A percentile compares a stretch with the other conserved stretches of the same genome.
Evolutionary conservation across 345 rosid species (phyloP).

Genomic region (Salix caprea): DNA sequence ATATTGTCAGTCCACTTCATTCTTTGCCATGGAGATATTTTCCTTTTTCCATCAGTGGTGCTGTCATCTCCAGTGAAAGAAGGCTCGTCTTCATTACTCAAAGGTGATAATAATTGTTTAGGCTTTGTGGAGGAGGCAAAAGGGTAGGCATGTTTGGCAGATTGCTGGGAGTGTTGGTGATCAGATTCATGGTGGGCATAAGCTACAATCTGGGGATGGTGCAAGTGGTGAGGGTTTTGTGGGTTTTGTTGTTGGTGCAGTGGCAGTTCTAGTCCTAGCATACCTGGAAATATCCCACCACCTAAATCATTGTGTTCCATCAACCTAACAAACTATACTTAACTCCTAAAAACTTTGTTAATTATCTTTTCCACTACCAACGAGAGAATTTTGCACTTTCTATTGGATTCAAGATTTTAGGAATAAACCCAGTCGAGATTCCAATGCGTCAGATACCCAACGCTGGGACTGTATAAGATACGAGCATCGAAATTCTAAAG

Average conservation of each 20-base stretch:
- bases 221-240: conserved; percentile 36
- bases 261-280: conserved; percentile 71
- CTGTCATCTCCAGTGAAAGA: conserved; percentile 52
- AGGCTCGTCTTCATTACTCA: conserved; percentile 75
- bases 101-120: conserved; percentile 49
- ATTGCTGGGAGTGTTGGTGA: conserved; percentile 39
- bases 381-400: neutral
- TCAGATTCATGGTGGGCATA: conserved; percentile 39
- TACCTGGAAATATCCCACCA: conserved; percentile 60
- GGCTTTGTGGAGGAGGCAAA: conserved; percentile 36
- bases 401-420: neutral
- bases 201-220: conserved; percentile 54
- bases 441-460: neutral
- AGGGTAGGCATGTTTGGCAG: conserved; percentile 37
- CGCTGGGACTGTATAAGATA: neutral
- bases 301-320: conserved; percentile 68
- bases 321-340: conserved; percentile 9
- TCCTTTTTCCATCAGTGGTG: conserved; percentile 51
- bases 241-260: conserved; percentile 45
- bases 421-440: neutral
- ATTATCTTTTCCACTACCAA: neutral
- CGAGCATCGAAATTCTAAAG: neutral
- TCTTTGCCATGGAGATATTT: conserved; percentile 82
- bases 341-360: neutral
- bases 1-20: conserved; percentile 97